These are phyloP conservation scores for Podospora pseudoanserina DNA, from an alignment of 495 filamentous ascomycete genomes.

Conservation along the genomic window DNA sequence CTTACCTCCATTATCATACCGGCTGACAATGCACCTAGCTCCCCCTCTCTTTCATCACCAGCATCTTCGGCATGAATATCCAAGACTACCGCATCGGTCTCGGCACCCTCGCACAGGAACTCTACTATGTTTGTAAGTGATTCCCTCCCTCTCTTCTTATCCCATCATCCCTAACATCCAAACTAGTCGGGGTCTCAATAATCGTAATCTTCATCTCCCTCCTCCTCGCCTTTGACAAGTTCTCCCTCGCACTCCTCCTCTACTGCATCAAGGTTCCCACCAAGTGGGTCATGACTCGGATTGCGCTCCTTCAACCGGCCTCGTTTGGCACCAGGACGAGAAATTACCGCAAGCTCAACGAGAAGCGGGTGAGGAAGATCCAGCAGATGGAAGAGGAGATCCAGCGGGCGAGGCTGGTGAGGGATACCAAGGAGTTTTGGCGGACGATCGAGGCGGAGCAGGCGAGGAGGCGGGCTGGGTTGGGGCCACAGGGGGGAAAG, in stretches of 20 bases:
- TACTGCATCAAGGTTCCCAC: conserved; percentile 19
- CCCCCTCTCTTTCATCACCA: conserved; percentile 17
- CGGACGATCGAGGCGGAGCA: conserved; percentile 18
- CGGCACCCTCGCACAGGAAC: conserved; percentile 12
- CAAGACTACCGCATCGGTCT: conserved; percentile 19
- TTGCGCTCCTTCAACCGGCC: conserved; percentile 13
- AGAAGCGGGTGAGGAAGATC: conserved; percentile 12
- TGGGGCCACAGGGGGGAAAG: not conserved
- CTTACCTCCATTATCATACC: not conserved
- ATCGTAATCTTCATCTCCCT: conserved; percentile 20
- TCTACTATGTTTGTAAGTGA: conserved; percentile 15
- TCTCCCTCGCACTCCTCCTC: conserved; percentile 19
- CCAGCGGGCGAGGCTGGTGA: conserved; percentile 13
- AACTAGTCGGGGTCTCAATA: conserved; percentile 11
- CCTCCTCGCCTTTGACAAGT: conserved; percentile 20
- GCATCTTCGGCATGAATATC: conserved; percentile 22
- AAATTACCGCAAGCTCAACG: conserved; percentile 16
- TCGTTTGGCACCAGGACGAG: conserved; percentile 10
- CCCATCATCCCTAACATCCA: not conserved
- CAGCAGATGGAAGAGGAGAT: conserved; percentile 21
- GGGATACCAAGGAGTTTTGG: conserved; percentile 21
- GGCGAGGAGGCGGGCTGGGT: conserved; percentile 8
- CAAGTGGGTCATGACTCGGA: conserved; percentile 17
- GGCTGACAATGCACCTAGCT: not conserved
- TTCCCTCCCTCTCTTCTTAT: not conserved